Conservation (phyloP, 2,329 filamentous ascomycete genomes). For the Nothophoma quercina region DNA sequence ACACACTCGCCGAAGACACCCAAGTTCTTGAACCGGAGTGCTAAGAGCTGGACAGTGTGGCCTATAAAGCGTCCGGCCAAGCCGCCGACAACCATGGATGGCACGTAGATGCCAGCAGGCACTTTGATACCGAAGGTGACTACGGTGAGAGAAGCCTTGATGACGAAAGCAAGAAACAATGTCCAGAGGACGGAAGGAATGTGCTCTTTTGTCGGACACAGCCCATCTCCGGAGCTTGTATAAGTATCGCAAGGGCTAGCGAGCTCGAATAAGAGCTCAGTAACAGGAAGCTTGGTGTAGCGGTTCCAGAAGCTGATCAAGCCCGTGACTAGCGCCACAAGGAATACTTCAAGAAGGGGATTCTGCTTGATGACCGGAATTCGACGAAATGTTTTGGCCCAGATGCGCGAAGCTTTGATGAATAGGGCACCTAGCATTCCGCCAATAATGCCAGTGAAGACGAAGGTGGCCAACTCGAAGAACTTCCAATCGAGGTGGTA, state of each 20-base stretch:
- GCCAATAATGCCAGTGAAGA: slow-evolving; percentile 84
- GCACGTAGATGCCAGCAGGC: slow-evolving; percentile 95
- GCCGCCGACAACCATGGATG: slow-evolving; percentile 97
- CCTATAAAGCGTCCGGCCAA: slow-evolving; percentile 88
- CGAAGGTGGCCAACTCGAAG: slow-evolving; percentile 87
- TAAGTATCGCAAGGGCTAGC: slow-evolving; percentile 84
- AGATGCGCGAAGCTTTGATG: slow-evolving; percentile 91
- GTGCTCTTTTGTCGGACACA: slow-evolving; percentile 78
- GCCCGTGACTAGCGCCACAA: slow-evolving; percentile 87
- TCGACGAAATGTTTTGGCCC: slow-evolving; percentile 88
- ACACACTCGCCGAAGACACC: slow-evolving; percentile 79
- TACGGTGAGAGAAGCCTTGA: slow-evolving; percentile 87
- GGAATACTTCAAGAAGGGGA: slow-evolving; percentile 84
- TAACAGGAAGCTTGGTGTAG: slow-evolving; percentile 87
- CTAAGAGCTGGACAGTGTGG: slow-evolving; percentile 82
- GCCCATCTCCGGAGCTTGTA: slow-evolving; percentile 70
- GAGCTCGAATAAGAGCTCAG: slow-evolving; percentile 88
- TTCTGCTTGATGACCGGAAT: slow-evolving; percentile 80
- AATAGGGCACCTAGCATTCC: slow-evolving; percentile 88
- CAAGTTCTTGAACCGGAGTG: slow-evolving; percentile 75
- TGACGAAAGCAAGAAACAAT: slow-evolving; percentile 79
- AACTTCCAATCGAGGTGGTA: slow-evolving; percentile 92
- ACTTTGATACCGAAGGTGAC: slow-evolving; percentile 97
- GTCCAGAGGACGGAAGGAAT: slow-evolving; percentile 80
- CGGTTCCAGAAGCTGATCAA: slow-evolving; percentile 92